Conservation (phyloP, 495 filamentous ascomycete species). For the Parmelia sp. region DNA sequence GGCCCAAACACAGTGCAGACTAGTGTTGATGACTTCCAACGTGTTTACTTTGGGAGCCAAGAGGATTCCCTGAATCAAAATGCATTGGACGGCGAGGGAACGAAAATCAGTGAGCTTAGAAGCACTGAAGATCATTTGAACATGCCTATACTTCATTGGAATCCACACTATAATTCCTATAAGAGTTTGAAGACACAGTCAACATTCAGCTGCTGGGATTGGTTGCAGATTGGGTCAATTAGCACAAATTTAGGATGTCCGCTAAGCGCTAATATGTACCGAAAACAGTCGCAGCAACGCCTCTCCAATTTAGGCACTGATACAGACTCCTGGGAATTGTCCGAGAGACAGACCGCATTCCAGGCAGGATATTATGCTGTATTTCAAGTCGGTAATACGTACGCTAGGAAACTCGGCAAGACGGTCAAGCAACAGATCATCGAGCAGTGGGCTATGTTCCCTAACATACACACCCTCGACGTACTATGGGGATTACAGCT, state of each 20-base stretch:
- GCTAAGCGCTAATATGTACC: neutral
- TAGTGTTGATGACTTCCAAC: no score
- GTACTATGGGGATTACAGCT: conserved; percentile 6
- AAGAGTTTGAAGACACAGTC: no score
- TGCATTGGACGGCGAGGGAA: no score
- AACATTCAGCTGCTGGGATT: neutral
- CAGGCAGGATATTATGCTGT: conserved; percentile 6
- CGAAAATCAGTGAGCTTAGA: no score
- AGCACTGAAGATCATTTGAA: no score
- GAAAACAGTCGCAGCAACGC: neutral
- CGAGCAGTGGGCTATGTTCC: neutral
- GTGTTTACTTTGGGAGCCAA: no score
- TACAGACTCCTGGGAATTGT: neutral
- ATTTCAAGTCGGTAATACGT: neutral
- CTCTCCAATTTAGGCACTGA: neutral
- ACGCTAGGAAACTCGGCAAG: conserved; percentile 1
- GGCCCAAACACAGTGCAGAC: no score
- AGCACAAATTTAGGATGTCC: neutral
- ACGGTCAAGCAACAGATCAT: neutral
- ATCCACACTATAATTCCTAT: neutral
- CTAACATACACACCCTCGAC: neutral
- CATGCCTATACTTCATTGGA: conserved; percentile 1
- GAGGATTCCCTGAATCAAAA: no score
- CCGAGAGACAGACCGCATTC: neutral
- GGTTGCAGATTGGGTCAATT: neutral